Evolutionary conservation across 2,329 filamentous ascomycete species (phyloP).

Genomic region (Diaporthe humulicola): DNA sequence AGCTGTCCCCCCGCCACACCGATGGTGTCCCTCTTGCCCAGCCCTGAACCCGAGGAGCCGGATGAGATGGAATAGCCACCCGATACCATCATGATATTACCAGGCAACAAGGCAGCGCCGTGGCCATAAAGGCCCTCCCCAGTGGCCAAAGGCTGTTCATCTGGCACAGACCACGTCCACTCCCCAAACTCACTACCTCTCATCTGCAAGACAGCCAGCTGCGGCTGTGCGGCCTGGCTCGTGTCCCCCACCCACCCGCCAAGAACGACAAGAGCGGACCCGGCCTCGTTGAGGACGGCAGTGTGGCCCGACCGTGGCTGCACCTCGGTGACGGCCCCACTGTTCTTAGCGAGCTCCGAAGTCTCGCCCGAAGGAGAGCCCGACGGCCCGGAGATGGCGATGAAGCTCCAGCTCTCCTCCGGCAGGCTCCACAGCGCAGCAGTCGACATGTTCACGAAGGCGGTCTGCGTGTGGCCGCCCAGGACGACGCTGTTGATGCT

Average conservation of each 20-base stretch:
- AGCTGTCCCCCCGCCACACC: conserved; percentile 35
- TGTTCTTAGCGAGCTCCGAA: conserved; percentile 69
- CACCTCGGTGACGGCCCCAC: conserved; percentile 55
- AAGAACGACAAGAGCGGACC: conserved; percentile 80
- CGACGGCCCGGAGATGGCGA: conserved; percentile 69
- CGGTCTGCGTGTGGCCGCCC: conserved; percentile 84
- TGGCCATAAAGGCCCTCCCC: conserved; percentile 71
- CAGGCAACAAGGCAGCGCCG: conserved; percentile 72
- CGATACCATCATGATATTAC: conserved; percentile 77
- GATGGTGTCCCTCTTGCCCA: conserved; percentile 31
- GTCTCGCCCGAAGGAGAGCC: conserved; percentile 42
- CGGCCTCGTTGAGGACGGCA: conserved; percentile 83
- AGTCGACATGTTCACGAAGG: conserved; percentile 95
- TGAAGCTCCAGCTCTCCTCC: conserved; percentile 87
- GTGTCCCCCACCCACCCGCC: conserved; percentile 95
- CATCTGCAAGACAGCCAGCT: conserved; percentile 82
- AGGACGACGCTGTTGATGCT: conserved; percentile 85
- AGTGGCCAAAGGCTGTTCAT: conserved; percentile 56
- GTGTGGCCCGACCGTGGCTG: conserved; percentile 93
- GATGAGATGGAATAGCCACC: conserved; percentile 69
- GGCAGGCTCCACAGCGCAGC: conserved; percentile 89
- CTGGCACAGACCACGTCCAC: conserved; percentile 79
- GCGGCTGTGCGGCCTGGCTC: conserved; percentile 81
- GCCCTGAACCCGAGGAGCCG: conserved; percentile 1
- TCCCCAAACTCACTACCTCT: conserved; percentile 77